Base-by-base conservation (phyloP, 495 filamentous ascomycete species). In the Achaetomiella virescens region DNA sequence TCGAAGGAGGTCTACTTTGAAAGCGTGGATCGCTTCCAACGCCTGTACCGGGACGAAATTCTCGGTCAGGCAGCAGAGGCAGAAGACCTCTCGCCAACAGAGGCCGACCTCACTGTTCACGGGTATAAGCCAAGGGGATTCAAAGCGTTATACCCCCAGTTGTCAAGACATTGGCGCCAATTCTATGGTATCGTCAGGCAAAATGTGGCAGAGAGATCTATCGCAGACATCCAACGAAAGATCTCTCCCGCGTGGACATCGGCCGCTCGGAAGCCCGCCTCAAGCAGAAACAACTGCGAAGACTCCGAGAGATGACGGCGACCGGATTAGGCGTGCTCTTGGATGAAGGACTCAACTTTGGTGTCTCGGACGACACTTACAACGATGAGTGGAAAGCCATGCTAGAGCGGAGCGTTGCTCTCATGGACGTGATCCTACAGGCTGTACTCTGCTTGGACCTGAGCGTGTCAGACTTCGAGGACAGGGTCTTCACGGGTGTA, bases 291-390 rank as follows among this genome's bases (percentile, higher is more conserved):
- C 70, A 68, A 12, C 77, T 98, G 33, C 79, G 78, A 57, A 75
- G 75, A 45, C 74, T 91, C 37, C 81, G 86, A 38, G 82, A 90
- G 63, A 79, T 90, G 66, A 88, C 87, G 53, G 89, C 92, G n/a
- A 88, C 85, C 63, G 89, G 88, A 12, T 72, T 97, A 5, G 93
- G 93, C 3, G 79, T 97, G 11, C 77, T 97, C 3, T 82, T 96
- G 65, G 87, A 89, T 47, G 85, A 92, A 60, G 89, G 87, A 8
- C 75, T 95, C 29, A 81, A 75, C 31, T 85, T 90, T 52, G 74
- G 62, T 29, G 67, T 69, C 6, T 68, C 70, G 42, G 72, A 75
- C 0, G 79, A 76, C 40, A 62, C 53, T 6, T 72, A 75, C 10
- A 69, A 73, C 33, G 71, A 74, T 11, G 80, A 86, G 61, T 91